Evolutionary conservation across 371 early-diverging fungal species (phyloP), one percentile per base, ranked within the genome.

Genomic region (Zancudomyces culisetae): DNA sequence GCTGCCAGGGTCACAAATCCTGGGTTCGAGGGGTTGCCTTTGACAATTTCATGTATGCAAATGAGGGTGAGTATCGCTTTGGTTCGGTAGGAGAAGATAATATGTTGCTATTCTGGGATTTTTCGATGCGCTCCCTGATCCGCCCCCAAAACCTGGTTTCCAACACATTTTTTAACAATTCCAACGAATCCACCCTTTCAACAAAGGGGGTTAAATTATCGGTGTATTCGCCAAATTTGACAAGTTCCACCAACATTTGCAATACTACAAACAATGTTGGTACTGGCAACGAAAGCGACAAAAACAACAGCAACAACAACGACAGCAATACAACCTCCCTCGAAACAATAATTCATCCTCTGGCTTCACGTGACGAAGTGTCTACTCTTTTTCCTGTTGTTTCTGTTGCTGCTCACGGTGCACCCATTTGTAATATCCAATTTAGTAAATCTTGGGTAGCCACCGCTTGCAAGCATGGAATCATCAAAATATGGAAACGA

Each of bases 1-100:
- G 95, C 19, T 88, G 91, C 60, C 83, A 84, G 57, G 97, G 94
- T 1, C 98, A 98, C 62, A 75, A 77, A 42, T 94, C 98, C 0
- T 94, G 93, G 82, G 85, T 87, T 1, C 83, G 76, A 3, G 69
- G 73, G 3, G 77, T 98, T 0, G 81, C 80, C 0, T 98, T 97
- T 75, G 97, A 97, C 65, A 77, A 83, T 13, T 80, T 82, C 77
- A 54, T 52, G 23, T 74, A 80, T 47, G 88, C 83, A 52, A 83
- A 84, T 53, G 86, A 83, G 22, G 67, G 74, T 20, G 78, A 79
- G 22, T 91, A 89, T 64, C 69, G 93, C 8, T 86, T 94, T 63
- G 85, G 81, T 43, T 85, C 85, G 54, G 87, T 91, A 21, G 91
- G 89, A 15, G 93, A 94, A 49, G 95, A 94, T 54, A 78, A 83